Conservation (phyloP, 352 stramenopile species). For the Globisporangium yorkense region DNA sequence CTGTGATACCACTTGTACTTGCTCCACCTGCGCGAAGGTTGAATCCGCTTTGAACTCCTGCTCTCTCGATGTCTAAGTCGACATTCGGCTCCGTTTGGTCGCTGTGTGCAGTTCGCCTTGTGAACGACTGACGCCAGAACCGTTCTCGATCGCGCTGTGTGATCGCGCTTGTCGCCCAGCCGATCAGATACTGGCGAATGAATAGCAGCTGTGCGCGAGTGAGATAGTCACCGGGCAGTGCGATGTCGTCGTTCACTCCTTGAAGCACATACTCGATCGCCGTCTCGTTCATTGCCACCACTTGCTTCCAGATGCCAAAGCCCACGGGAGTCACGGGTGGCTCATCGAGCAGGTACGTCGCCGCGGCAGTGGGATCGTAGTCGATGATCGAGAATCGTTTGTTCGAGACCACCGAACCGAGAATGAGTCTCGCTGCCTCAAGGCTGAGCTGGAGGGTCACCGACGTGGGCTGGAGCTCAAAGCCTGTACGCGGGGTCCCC, state of each 20-base stretch:
- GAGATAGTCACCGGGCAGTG: slow-evolving; percentile 33
- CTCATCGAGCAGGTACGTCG: slow-evolving; percentile 19
- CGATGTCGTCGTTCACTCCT: slow-evolving; percentile 65
- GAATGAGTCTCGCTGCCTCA: slow-evolving; percentile 45
- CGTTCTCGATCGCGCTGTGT: slow-evolving; percentile 48
- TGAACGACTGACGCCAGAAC: slow-evolving; percentile 52
- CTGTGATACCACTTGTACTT: slow-evolving; percentile 26
- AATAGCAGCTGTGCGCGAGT: slow-evolving; percentile 50
- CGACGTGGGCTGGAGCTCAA: slow-evolving; percentile 45
- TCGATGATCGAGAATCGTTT: slow-evolving; percentile 64
- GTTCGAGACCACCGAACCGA: slow-evolving; percentile 49
- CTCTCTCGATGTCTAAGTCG: slow-evolving; percentile 47
- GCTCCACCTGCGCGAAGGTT: slow-evolving; percentile 25
- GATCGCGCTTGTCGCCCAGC: slow-evolving; percentile 38
- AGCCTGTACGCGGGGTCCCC: slow-evolving; percentile 35
- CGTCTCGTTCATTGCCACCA: slow-evolving; percentile 55
- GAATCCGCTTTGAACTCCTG: slow-evolving; percentile 48
- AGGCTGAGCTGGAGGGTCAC: slow-evolving; percentile 39
- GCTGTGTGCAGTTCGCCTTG: slow-evolving; percentile 31
- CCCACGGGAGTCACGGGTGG: slow-evolving; percentile 32
- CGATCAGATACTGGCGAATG: slow-evolving; percentile 52
- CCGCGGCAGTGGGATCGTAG: slow-evolving; percentile 29
- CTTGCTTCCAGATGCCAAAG: slow-evolving; percentile 75
- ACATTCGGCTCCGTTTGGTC: slow-evolving; percentile 45
- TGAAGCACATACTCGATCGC: slow-evolving; percentile 49